phyloP scores from a whole-genome alignment of 768 basidiomycete genomes.

The Rhizopogon salebrosus region DNA sequence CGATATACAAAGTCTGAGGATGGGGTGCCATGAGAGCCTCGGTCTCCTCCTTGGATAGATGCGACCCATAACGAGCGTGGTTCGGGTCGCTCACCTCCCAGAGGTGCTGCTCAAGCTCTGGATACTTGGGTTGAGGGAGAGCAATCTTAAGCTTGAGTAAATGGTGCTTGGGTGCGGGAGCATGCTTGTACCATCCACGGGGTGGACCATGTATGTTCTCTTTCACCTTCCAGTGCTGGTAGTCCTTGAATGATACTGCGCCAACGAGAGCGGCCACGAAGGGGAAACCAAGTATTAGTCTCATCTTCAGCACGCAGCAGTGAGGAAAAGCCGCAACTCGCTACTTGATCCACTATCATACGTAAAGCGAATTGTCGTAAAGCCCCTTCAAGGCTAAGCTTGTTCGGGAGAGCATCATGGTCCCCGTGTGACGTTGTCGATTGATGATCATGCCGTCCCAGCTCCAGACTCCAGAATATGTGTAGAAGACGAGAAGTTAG shows the following conservation, averaged over 20 bases:
- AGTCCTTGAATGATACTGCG: constrained; percentile 9
- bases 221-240: constrained; percentile 37
- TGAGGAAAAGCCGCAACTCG: neutral
- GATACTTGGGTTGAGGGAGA: constrained; percentile 49
- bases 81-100: constrained; percentile 54
- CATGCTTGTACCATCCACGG: constrained; percentile 41
- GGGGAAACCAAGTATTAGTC: neutral
- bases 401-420: too few relatives aligned
- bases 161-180: constrained; percentile 40
- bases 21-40: constrained; percentile 58
- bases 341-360: too few relatives aligned
- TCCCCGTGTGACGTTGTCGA: too few relatives aligned
- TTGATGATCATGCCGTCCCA: too few relatives aligned
- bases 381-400: too few relatives aligned
- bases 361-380: too few relatives aligned
- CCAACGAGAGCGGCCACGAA: constrained; percentile 6
- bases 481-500: too few relatives aligned
- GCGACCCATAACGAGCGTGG: constrained; percentile 50
- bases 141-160: constrained; percentile 52
- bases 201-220: constrained; percentile 41
- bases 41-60: constrained; percentile 62
- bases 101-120: constrained; percentile 44
- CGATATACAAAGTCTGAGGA: constrained; percentile 43
- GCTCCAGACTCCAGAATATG: too few relatives aligned
- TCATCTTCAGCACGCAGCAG: constrained; percentile 25